Evolutionary conservation across 1,139 yeast genomes (phyloP).

Genomic region (Sugiyamaella sp.): DNA sequence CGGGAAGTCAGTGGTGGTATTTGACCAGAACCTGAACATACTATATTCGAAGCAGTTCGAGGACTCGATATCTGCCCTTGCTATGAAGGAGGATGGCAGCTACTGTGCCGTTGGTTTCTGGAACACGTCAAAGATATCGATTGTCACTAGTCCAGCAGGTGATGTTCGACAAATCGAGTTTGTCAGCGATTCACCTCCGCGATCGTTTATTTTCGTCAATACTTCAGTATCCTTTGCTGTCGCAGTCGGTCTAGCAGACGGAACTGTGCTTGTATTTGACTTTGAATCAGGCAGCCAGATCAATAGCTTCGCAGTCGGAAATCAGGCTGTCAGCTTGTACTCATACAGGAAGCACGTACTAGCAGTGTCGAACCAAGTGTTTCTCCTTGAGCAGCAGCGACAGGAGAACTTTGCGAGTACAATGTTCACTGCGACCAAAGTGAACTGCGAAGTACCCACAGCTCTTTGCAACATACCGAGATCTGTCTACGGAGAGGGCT

Average conservation of each 20-base stretch:
- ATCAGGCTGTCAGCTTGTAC: slow-evolving; percentile 9
- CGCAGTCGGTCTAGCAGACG: slow-evolving; percentile 20
- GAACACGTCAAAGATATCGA: slow-evolving; percentile 8
- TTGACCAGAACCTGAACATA: slow-evolving; percentile 7
- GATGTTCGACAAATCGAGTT: not conserved
- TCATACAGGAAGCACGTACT: not conserved
- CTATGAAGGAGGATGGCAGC: slow-evolving; percentile 1
- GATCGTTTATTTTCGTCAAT: slow-evolving; percentile 8
- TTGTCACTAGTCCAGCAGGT: slow-evolving; percentile 1
- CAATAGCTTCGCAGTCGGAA: slow-evolving; percentile 6
- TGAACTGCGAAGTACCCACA: slow-evolving; percentile 9
- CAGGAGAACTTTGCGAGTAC: not conserved
- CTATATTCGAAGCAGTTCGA: slow-evolving; percentile 6
- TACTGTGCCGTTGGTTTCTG: slow-evolving; percentile 14
- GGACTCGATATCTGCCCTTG: slow-evolving; percentile 14
- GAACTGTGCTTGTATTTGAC: slow-evolving; percentile 8
- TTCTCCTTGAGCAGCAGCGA: not conserved
- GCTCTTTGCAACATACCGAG: not conserved
- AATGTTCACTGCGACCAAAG: slow-evolving; percentile 1
- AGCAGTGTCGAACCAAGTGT: slow-evolving; percentile 8
- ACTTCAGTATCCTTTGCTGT: not conserved
- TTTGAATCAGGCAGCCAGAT: not conserved
- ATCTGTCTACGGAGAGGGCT: slow-evolving; percentile 9
- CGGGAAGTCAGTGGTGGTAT: slow-evolving; percentile 5
- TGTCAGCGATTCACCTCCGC: not conserved